phyloP scores from a whole-genome alignment of 2,329 filamentous ascomycete genomes.

The Allantophomopsis lycopodina region DNA sequence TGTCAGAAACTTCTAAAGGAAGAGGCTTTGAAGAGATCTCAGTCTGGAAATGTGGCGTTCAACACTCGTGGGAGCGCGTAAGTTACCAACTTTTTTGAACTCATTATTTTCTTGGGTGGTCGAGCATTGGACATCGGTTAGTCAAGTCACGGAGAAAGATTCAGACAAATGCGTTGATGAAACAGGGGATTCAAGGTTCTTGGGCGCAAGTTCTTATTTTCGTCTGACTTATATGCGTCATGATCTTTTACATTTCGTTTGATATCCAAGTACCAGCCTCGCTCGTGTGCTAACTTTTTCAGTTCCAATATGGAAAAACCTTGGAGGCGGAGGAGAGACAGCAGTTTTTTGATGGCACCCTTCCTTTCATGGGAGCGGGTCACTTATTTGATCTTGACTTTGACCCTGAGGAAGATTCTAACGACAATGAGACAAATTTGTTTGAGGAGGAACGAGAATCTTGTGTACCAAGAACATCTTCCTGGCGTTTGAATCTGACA shows the following conservation, averaged over 20 bases:
- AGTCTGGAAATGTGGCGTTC: neutral
- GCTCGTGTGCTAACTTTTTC: too few relatives aligned
- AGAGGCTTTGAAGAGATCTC: neutral
- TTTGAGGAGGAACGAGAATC: neutral
- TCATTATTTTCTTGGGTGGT: neutral
- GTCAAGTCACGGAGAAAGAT: too few relatives aligned
- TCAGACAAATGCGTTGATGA: too few relatives aligned
- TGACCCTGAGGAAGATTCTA: neutral
- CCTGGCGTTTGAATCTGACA: slow-evolving; percentile 39
- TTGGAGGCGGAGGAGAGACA: neutral
- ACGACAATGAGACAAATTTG: neutral
- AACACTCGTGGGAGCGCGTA: neutral
- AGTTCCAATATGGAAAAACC: too few relatives aligned
- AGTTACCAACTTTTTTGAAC: neutral
- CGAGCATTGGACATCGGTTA: too few relatives aligned
- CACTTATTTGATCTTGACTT: neutral
- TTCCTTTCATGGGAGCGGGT: neutral
- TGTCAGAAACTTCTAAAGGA: too few relatives aligned
- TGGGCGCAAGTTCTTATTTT: neutral
- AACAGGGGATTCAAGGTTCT: neutral
- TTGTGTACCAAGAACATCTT: slow-evolving; percentile 2
- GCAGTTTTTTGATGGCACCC: neutral
- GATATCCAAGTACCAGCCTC: too few relatives aligned
- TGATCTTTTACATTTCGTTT: neutral
- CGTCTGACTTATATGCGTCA: neutral